Evolutionary conservation across 2,329 filamentous ascomycete species (phyloP), one percentile per base, ranked within the genome.

Genomic region (Monilinia aucupariae): DNA sequence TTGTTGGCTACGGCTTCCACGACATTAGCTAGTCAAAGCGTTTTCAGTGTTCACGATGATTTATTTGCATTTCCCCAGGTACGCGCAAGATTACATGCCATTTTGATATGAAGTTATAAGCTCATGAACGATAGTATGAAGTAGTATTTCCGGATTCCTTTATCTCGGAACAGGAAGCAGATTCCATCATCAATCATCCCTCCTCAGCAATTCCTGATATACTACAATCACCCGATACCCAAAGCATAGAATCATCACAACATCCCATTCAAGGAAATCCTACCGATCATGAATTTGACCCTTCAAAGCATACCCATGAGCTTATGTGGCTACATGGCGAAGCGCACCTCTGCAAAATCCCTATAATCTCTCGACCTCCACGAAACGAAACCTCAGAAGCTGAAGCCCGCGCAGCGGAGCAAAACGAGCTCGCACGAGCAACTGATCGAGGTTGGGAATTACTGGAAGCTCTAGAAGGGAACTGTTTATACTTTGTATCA

Each of bases 11-110:
- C 64, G 61, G 63, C 66, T 64, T 64, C 68, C 53, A 43, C 80
- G 55, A 78, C 77, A 61, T 74, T 81, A 64, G 82, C 81, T 53
- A 82, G 76, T 70, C 81, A 82, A 70, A 81, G 81, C 68, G 76
- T 80, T 25, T 90, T 90, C 78, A 89, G 84, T 73, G 85, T 90
- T 20, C 82, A 88, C 68, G 87, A 90, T 75, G 88, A 91, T 72
- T 74, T 91, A 34, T 79, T 90, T 60, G 88, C 87, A 20, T 89
- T 84, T 74, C 88, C 88, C 22, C 86, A 89, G 77, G 86, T 88
- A 78, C 64, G 49, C 56, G 51, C 59, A 37, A 45, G 27, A 27
- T 27, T 22, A 39, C 20, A 25, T 30, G 22, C 59, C 13, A 45
- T 13, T 22, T n/a, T 6, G 20, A 37, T 34, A 30, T 32, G 10